Base-by-base conservation (phyloP, 768 basidiomycete species). In the Hericium coralloides region DNA sequence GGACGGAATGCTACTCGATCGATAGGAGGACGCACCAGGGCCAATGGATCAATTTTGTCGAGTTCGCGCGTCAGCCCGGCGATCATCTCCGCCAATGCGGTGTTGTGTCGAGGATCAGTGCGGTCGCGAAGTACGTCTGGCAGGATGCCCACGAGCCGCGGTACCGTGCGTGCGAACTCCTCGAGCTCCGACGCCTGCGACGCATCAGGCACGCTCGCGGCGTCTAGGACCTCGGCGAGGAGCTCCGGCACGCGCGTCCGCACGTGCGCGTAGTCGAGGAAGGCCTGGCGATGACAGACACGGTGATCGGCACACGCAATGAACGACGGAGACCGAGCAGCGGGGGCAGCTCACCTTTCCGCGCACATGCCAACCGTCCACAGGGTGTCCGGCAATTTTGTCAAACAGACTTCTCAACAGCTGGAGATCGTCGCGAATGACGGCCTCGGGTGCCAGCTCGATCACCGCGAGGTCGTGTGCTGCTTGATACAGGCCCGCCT, bases 371-470 rank as follows among this genome's bases (percentile, higher is more conserved):
- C 95, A 97, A 9, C 83, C 83, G 45, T 82, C 81, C 10, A 95
- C 78, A 2, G 74, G 67, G 39, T 76, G 75, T 12, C 77, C 79
- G 22, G 73, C 74, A 61, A 98, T 84, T 9, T 77, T 76, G 52
- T 72, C 74, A 62, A 98, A 90, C 22, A 98, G 68, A n/a, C 76
- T 76, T 38, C 75, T 74, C 22, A 97, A 70, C 12, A 95, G 74
- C 2, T 77, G 79, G 8, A 77, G 62, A 63, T 79, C 77, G 45
- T 75, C 68, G 20, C 73, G 75, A 31, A 98, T 77, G 55, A 97
- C 76, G 0, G 87, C 91, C 61, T 98, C 95, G 1, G 92, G 90
- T 6, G 89, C 91, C 8, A 99, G 79, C 58, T 94, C 85, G n/a
- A 76, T 70, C 31, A 95, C 76, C n/a, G 90, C 89, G 45, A 98